phyloP scores from a whole-genome alignment of 441 rosid species.

The Populus hybrid region DNA sequence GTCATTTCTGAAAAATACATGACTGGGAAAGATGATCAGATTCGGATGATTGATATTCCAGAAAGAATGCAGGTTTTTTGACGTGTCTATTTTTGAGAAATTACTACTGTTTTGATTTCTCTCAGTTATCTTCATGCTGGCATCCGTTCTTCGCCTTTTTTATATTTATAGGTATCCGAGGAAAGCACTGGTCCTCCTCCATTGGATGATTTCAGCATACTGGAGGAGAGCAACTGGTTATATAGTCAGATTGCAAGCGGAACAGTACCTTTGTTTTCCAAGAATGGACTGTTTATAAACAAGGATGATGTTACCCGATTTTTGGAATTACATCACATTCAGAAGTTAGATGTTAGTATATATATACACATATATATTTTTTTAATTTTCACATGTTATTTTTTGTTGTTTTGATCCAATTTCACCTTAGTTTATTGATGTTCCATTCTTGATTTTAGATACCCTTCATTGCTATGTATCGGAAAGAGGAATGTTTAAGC shows the following conservation, averaged over 20 bases:
- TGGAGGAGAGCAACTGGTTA: slow-evolving; percentile 77
- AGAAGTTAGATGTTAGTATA: slow-evolving; percentile 84
- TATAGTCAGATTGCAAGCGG: slow-evolving; percentile 54
- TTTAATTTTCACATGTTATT: not conserved
- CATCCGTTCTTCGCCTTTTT: slow-evolving; percentile 1
- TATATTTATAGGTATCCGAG: slow-evolving; percentile 56
- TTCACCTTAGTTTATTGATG: slow-evolving; percentile 11
- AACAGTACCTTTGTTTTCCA: slow-evolving; percentile 39
- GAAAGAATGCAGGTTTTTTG: slow-evolving; percentile 86
- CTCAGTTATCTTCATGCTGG: not conserved
- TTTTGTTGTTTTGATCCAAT: not conserved
- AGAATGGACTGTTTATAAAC: slow-evolving; percentile 36
- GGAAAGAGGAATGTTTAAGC: slow-evolving; percentile 81
- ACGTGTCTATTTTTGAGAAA: not conserved
- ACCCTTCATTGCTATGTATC: slow-evolving; percentile 89
- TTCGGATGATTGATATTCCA: slow-evolving; percentile 74
- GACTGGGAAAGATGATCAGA: slow-evolving; percentile 90
- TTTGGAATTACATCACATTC: slow-evolving; percentile 74
- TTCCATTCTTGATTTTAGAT: slow-evolving; percentile 46
- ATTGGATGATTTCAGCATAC: slow-evolving; percentile 49
- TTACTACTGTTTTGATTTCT: not conserved
- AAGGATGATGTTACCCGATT: slow-evolving; percentile 61
- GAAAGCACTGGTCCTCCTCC: slow-evolving; percentile 73
- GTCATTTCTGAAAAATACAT: slow-evolving; percentile 88
- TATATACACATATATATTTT: not conserved